These are phyloP conservation scores for Babesia bovis DNA, from an alignment of 169 alveolate species.

Conservation along the genomic window DNA sequence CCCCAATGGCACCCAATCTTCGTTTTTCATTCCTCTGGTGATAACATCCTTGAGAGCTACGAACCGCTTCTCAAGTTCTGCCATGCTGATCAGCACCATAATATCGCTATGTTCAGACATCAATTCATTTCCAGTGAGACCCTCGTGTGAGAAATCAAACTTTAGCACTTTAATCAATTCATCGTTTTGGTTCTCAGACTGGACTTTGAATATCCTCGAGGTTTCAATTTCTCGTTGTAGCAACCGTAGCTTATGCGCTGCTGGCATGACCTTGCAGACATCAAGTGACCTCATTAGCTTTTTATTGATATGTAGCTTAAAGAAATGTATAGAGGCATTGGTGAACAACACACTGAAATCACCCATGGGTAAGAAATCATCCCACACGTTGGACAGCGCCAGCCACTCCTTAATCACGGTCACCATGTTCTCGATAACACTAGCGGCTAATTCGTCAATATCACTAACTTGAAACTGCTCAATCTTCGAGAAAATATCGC, in stretches of 20 bases:
- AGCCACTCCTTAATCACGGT: constrained; percentile 11
- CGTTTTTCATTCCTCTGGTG: constrained; percentile 34
- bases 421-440: constrained; percentile 1
- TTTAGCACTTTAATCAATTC: constrained; percentile 31
- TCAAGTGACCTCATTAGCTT: constrained; percentile 13
- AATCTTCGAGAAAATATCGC: background rate
- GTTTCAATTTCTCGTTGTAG: constrained; percentile 59
- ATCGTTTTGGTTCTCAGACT: constrained; percentile 3
- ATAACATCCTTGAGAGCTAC: constrained; percentile 28
- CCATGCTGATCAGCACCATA: constrained; percentile 20
- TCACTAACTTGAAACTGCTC: constrained; percentile 9
- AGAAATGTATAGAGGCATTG: constrained; percentile 41
- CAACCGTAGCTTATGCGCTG: constrained; percentile 40
- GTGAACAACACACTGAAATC: constrained; percentile 49
- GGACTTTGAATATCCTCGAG: constrained; percentile 35
- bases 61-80: constrained; percentile 36
- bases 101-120: constrained; percentile 35
- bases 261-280: constrained; percentile 36
- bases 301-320: background rate
- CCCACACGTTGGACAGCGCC: constrained; percentile 37
- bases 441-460: constrained; percentile 1
- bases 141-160: constrained; percentile 18
- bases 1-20: constrained; percentile 40
- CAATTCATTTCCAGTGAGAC: constrained; percentile 2
- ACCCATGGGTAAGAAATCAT: constrained; percentile 37